phyloP scores from a whole-genome alignment of 2,329 filamentous ascomycete species.

The Ophiocordyceps unilateralis region DNA sequence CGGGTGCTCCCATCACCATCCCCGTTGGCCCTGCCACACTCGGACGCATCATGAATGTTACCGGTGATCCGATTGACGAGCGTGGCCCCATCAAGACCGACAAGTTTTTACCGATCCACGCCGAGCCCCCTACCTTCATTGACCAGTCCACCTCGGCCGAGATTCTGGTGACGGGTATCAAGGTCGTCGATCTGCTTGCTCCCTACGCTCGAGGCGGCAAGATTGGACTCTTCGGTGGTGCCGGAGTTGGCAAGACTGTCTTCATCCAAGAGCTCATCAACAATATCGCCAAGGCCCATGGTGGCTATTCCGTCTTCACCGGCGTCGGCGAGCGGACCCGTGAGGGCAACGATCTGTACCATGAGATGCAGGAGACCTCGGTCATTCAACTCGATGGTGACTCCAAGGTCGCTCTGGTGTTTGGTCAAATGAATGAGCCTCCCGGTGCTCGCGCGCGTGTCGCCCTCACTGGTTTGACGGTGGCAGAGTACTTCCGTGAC shows the following conservation, averaged over 20 bases:
- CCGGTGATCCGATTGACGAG: slow-evolving; percentile 99
- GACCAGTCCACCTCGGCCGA: slow-evolving; percentile 95
- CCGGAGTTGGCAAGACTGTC: slow-evolving; percentile 99
- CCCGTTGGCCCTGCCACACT: slow-evolving; percentile 87
- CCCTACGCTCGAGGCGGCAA: slow-evolving; percentile 99
- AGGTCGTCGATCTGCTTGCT: slow-evolving; percentile 97
- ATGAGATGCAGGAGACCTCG: slow-evolving; percentile 99
- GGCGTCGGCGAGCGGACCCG: slow-evolving; percentile 99
- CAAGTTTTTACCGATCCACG: slow-evolving; percentile 82
- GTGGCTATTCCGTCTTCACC: slow-evolving; percentile 99
- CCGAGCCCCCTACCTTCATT: slow-evolving; percentile 78
- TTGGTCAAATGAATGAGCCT: slow-evolving; percentile 99
- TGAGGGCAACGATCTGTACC: slow-evolving; percentile 99
- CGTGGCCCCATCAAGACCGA: slow-evolving; percentile 91
- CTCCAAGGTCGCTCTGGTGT: slow-evolving; percentile 97
- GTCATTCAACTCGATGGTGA: slow-evolving; percentile 99
- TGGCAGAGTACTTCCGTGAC: slow-evolving; percentile 71
- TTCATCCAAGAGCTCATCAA: slow-evolving; percentile 99
- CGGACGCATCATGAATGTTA: slow-evolving; percentile 99
- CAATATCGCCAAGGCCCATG: slow-evolving; percentile 99
- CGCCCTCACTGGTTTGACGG: slow-evolving; percentile 73
- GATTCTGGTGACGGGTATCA: slow-evolving; percentile 98
- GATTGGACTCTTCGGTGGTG: slow-evolving; percentile 99
- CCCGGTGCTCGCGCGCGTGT: slow-evolving; percentile 99
- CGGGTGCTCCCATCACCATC: slow-evolving; percentile 88